Evolutionary conservation across 257 asterid genomes (phyloP), one percentile per base, ranked within the genome.

Genomic region (Ilex aquifolium): DNA sequence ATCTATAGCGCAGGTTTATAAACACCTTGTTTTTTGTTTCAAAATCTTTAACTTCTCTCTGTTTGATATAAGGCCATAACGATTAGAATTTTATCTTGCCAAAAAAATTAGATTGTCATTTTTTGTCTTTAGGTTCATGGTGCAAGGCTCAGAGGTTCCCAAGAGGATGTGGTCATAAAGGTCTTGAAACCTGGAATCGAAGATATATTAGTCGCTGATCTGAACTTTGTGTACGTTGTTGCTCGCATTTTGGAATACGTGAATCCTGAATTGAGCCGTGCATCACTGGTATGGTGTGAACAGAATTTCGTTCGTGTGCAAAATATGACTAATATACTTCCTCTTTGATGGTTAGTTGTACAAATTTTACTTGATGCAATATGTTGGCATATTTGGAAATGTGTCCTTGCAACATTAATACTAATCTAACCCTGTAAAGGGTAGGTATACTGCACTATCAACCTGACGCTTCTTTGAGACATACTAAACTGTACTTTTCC

Each of bases 161-260:
- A 70, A 75, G 97, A 92, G 72, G 95, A 89, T 81, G 99, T 92
- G 55, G 99, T 89, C 63, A 82, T 92, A 76, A 92, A 92, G 82
- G 97, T 92, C 67, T 82, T 92, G 74, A 92, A 92, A 76, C 99
- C 99, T 61, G 99, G 99, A 70, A 87, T 89, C 63, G 87, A 89
- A 71, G 97, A 92, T 69, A 71, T 83, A 61, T 80, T 92, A 72
- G 91, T 89, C 17, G 99, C 99, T 44, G 99, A 92, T 78, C 74
- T 92, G 72, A 92, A 92, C 78, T 92, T 92, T 71, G 85, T 92
- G 17, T 92, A 89, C 66, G 50, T 92, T 79, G 97, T 80, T 62
- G 96, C 97, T 40, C 95, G 97, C 56, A 76, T 87, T 76, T 77
- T 92, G 85, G 97, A 92, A 81, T 92, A 89, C 66, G 72, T 92